Conservation (phyloP, 2,329 filamentous ascomycete species). For the Talaromyces verruculosus region DNA sequence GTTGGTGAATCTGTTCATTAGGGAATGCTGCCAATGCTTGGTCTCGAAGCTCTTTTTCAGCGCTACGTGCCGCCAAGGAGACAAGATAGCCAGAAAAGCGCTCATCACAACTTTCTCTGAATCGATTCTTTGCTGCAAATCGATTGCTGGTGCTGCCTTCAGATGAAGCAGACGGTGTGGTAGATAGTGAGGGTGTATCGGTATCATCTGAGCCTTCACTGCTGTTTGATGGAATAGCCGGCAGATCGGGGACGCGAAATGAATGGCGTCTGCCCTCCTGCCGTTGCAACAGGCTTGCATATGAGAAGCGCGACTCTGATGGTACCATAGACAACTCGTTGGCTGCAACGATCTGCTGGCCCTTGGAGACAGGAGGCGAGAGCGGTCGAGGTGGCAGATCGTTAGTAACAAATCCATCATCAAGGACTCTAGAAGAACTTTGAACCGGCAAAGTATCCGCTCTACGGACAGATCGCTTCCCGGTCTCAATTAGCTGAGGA, state of each 20-base stretch:
- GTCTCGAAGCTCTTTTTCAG: slow-evolving; percentile 76
- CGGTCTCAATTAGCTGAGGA: slow-evolving; percentile 79
- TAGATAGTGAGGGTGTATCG: slow-evolving; percentile 47
- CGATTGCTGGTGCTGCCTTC: slow-evolving; percentile 37
- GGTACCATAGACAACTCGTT: slow-evolving; percentile 25
- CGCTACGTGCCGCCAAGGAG: slow-evolving; percentile 74
- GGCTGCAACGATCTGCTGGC: slow-evolving; percentile 13
- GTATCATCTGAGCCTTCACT: slow-evolving; percentile 50
- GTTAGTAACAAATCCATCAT: slow-evolving; percentile 56
- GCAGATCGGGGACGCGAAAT: slow-evolving; percentile 61
- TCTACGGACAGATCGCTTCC: slow-evolving; percentile 66
- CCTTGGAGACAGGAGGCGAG: slow-evolving; percentile 39
- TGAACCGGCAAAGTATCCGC: slow-evolving; percentile 60
- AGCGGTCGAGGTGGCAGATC: background rate
- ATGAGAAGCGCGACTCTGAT: slow-evolving; percentile 48
- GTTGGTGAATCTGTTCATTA: slow-evolving; percentile 49
- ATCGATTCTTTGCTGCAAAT: slow-evolving; percentile 26
- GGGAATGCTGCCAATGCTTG: slow-evolving; percentile 51
- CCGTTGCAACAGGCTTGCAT: slow-evolving; percentile 41
- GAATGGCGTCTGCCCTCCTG: slow-evolving; percentile 52
- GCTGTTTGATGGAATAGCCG: slow-evolving; percentile 62
- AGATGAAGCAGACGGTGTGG: slow-evolving; percentile 33
- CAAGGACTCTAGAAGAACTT: slow-evolving; percentile 63
- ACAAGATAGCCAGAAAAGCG: slow-evolving; percentile 74
- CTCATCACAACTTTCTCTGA: slow-evolving; percentile 67